Base-by-base conservation (phyloP, 345 rosid genomes). In the Acer saccharum region DNA sequence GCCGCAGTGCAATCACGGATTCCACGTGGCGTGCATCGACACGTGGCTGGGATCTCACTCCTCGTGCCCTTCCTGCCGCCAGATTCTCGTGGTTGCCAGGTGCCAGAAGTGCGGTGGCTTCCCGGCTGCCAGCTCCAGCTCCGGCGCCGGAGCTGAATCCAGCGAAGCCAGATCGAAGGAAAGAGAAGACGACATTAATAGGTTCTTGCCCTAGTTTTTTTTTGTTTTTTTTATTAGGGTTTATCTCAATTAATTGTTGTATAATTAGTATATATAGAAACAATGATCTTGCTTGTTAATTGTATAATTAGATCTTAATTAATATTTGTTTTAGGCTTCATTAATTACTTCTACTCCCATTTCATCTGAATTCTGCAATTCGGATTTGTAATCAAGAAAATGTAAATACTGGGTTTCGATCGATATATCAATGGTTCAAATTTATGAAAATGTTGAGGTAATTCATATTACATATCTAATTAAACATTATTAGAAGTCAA, bases 31-130 rank as follows among this genome's bases (percentile, higher is more conserved):
- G 39, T 96, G 99, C 78, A 92, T 96, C 43, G 98, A 96, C 87
- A 88, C 88, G 73, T 96, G 99, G 99, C 89, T 96, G 0, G 95
- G 91, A 12, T 89, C 98, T 25, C 98, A 89, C 86, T 96, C 98
- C 9, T 91, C 99, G 1, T 96, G 99, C 79, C 99, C 98, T 18
- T 96, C 97, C 0, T 93, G 97, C 89, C 97, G 97, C 65, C 94
- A 90, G 82, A 86, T 91, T 27, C 76, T 91, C 69, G 90, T 80
- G 27, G 91, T 89, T 18, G 70, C 89, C 25, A 78, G 95, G 74
- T 89, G 95, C 78, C 90, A 88, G 21, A 90, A 91, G 86, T 93
- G 95, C n/a, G 95, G 95, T 0, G 94, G 94, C 0, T 60, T 90
- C 41, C 92, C 96, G 17, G 81, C 80, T 20, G 76, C 86, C 2